Evolutionary conservation across 176 grass and related monocot genomes (phyloP).

Genomic region (Elymus sibiricus): DNA sequence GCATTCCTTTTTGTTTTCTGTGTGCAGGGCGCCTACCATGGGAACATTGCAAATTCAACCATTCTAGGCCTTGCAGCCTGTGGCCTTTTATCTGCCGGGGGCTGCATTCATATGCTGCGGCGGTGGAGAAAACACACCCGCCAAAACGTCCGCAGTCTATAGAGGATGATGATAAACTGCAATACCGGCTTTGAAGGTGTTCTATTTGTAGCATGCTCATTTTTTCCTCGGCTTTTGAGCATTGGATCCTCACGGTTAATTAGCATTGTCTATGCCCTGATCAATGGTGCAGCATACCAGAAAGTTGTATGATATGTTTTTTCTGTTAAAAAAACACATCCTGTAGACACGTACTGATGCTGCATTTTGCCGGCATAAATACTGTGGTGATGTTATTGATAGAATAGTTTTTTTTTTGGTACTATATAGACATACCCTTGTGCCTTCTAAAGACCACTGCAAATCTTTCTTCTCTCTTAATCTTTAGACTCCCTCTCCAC

Average conservation of each 20-base stretch:
- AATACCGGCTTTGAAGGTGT: neutral
- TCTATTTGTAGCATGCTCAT: conserved; percentile 11
- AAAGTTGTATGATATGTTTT: neutral
- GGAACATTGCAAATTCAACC: conserved; percentile 54
- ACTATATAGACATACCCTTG: neutral
- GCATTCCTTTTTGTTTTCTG: neutral
- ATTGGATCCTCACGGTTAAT: neutral
- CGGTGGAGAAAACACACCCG: conserved; percentile 61
- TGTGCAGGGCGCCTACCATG: conserved; percentile 50
- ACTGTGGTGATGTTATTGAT: neutral
- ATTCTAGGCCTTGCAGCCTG: conserved; percentile 63
- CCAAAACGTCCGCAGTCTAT: conserved; percentile 57
- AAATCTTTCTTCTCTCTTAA: neutral
- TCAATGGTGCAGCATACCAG: neutral
- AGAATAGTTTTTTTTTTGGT: neutral
- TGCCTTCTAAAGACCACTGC: neutral
- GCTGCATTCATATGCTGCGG: conserved; percentile 59
- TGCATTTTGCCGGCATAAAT: neutral
- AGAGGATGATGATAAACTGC: neutral
- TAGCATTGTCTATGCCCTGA: neutral
- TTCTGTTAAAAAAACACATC: neutral
- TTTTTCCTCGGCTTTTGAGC: neutral
- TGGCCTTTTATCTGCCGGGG: conserved; percentile 55
- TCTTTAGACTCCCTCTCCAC: neutral
- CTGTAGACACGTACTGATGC: neutral